Evolutionary conservation across 768 basidiomycete genomes (phyloP).

Genomic region (Trametes maxima): DNA sequence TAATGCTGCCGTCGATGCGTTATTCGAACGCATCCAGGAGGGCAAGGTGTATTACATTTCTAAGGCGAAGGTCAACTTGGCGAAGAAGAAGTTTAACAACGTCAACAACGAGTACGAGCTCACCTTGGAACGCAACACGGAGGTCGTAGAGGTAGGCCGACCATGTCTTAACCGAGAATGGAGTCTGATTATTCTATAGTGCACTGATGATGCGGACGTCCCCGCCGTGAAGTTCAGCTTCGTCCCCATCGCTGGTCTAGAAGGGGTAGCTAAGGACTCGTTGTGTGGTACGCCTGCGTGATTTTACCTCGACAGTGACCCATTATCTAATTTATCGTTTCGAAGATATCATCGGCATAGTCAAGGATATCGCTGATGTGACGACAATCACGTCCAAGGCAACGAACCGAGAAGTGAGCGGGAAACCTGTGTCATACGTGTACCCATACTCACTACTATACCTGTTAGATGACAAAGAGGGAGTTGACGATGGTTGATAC

Average conservation of each 20-base stretch:
- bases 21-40: constrained; percentile 86
- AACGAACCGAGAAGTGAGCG: constrained; percentile 58
- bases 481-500: constrained; percentile 89
- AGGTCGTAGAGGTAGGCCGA: constrained; percentile 72
- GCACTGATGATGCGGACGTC: constrained; percentile 72
- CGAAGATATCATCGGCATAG: constrained; percentile 83
- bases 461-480: constrained; percentile 75
- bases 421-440: background rate
- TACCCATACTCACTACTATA: background rate
- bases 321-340: background rate
- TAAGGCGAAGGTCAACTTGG: constrained; percentile 88
- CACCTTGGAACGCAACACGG: constrained; percentile 78
- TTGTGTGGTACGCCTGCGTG: background rate
- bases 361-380: constrained; percentile 75
- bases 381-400: constrained; percentile 76
- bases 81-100: constrained; percentile 95
- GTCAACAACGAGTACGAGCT: constrained; percentile 93
- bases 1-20: constrained; percentile 79
- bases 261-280: constrained; percentile 39
- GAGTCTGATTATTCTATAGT: constrained; percentile 47
- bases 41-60: constrained; percentile 92
- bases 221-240: constrained; percentile 89
- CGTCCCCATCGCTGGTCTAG: constrained; percentile 61
- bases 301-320: background rate
- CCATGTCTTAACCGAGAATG: background rate